phyloP scores from a whole-genome alignment of 1,284 basidiomycete genomes.

The Vanrija sp. region DNA sequence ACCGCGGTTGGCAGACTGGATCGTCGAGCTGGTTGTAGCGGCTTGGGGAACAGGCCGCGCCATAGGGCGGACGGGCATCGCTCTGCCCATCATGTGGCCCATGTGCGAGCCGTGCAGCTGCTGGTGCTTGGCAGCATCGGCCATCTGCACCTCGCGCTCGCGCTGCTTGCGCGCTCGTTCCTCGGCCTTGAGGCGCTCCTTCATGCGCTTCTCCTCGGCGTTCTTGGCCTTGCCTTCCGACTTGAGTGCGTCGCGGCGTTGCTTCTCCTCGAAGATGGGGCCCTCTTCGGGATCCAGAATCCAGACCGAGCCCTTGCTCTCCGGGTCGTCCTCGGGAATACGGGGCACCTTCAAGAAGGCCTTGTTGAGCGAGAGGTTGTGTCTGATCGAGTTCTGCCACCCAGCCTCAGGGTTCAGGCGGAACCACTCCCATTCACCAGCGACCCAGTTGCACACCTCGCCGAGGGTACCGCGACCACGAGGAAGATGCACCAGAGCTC shows the following conservation, averaged over 20 bases:
- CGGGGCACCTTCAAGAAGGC: conserved; percentile 82
- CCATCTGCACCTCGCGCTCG: conserved; percentile 20
- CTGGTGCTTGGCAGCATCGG: conserved; percentile 20
- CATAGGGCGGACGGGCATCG: conserved; percentile 4
- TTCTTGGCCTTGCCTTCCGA: conserved; percentile 46
- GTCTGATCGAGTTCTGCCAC: conserved; percentile 93
- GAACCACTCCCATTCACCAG: conserved; percentile 84
- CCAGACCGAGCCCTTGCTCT: conserved; percentile 81
- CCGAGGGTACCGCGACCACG: conserved; percentile 81
- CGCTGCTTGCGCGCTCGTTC: conserved; percentile 34
- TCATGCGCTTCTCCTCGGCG: conserved; percentile 39
- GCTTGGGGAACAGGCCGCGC: conserved; percentile 14
- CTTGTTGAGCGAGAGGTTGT: conserved; percentile 82
- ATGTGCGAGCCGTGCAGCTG: conserved; percentile 1
- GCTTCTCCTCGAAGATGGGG: conserved; percentile 48
- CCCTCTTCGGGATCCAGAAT: conserved; percentile 66
- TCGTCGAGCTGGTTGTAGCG: conserved; percentile 5
- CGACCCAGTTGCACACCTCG: conserved; percentile 89
- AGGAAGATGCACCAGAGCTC: conserved; percentile 41
- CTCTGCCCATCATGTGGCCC: conserved; percentile 7
- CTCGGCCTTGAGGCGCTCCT: conserved; percentile 37
- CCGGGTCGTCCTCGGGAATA: conserved; percentile 73
- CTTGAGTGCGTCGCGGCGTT: conserved; percentile 40
- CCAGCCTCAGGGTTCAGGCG: conserved; percentile 69
- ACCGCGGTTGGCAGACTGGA: conserved; percentile 27